Percentiles rank a stretch among this genome's conserved stretches.
phyloP scores from a whole-genome alignment of 495 filamentous ascomycete species.

The Oidiodendron maius region DNA sequence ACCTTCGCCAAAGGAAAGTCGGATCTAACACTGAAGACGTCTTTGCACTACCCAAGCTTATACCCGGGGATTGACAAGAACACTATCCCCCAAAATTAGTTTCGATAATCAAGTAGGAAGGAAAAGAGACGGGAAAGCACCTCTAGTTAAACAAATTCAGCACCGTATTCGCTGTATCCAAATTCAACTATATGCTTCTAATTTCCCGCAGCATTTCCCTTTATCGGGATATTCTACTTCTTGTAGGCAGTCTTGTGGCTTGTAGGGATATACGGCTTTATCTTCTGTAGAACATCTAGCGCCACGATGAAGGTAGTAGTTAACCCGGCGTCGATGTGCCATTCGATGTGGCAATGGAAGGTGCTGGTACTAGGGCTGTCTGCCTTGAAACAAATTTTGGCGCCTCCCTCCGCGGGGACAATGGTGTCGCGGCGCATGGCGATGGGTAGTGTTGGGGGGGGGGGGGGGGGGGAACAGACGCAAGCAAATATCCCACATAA shows the following conservation, averaged over 20 bases:
- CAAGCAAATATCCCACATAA: too few species aligned
- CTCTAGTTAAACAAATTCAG: too few species aligned
- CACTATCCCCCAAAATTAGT: too few species aligned
- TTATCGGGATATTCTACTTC: constrained; percentile 36
- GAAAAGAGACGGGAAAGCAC: too few species aligned
- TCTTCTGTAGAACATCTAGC: constrained; percentile 31
- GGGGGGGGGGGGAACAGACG: too few species aligned
- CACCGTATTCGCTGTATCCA: constrained; percentile 40
- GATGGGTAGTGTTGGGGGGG: too few species aligned
- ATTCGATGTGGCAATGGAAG: constrained; percentile 79
- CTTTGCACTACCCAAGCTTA: too few species aligned
- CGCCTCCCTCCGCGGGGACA: constrained; percentile 45
- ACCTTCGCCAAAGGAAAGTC: too few species aligned
- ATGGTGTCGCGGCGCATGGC: constrained; percentile 54
- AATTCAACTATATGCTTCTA: constrained; percentile 52
- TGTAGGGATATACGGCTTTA: constrained; percentile 50
- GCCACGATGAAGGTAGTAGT: constrained; percentile 65
- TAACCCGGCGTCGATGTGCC: constrained; percentile 69
- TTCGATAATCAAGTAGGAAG: too few species aligned
- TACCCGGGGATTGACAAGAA: too few species aligned
- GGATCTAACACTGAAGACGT: too few species aligned
- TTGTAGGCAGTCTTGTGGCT: constrained; percentile 56
- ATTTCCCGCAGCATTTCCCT: constrained; percentile 75
- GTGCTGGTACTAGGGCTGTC: constrained; percentile 73
- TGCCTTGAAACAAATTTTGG: constrained; percentile 51